These are phyloP conservation scores for Ceriops zippeliana DNA, from an alignment of 345 rosid genomes.

Conservation along the genomic window DNA sequence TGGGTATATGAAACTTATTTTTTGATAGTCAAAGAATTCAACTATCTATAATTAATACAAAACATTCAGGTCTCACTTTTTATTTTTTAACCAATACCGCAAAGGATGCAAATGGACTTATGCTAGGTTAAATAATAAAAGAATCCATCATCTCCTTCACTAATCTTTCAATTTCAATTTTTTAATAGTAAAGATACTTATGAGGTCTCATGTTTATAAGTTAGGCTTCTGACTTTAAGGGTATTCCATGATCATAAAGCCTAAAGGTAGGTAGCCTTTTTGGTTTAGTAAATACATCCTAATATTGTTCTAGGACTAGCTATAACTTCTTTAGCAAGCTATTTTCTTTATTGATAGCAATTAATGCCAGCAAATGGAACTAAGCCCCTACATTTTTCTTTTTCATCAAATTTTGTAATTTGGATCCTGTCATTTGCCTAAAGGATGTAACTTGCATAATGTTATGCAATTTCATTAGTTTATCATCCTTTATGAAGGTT, in stretches of 20 bases:
- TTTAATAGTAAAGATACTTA: neutral
- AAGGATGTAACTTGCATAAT: no score
- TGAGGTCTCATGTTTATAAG: neutral
- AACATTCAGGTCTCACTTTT: neutral
- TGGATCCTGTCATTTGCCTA: no score
- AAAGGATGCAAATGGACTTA: neutral
- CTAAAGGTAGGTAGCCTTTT: rapidly evolving
- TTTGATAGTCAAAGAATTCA: neutral
- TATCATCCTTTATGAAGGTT: no score
- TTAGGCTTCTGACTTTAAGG: neutral
- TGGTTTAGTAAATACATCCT: no score
- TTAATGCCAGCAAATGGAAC: no score
- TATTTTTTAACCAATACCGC: neutral
- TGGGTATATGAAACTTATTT: neutral
- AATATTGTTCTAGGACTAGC: no score
- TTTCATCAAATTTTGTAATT: no score
- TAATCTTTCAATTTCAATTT: neutral
- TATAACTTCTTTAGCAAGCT: rapidly evolving
- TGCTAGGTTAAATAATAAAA: neutral
- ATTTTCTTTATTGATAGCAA: no score
- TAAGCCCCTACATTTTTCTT: no score
- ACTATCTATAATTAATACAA: neutral
- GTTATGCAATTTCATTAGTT: no score
- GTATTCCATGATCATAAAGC: neutral
- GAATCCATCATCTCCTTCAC: neutral